Base-by-base conservation (phyloP, 192 early-diverging fungal genomes). In the Jimgerdemannia flammicorona region DNA sequence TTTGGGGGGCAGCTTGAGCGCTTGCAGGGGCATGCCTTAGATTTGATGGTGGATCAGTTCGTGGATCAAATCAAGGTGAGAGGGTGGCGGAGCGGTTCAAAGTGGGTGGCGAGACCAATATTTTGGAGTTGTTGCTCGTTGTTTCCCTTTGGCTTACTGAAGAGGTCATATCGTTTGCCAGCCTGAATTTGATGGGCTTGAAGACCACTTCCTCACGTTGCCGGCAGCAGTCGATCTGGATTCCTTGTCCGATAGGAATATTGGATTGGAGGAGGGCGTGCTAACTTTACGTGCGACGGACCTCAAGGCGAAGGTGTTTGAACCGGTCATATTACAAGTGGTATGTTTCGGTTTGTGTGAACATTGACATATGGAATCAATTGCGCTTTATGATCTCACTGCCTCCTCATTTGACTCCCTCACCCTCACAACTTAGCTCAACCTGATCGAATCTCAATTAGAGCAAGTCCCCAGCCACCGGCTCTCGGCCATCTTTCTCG, bases 401-500 rank as follows among this genome's bases (percentile, higher is more conserved):
- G 19, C 64, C 19, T 65, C 19, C 19, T 19, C 14, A 65, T 65
- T 65, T 65, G 14, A 18, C 29, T 6, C 67, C 19, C 67, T 14
- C 67, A 68, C 19, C 67, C 40, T 4, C 67, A 14, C 40, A 8
- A 68, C 40, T 14, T 68, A 84, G 73, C n/a, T 88, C 11, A 69
- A 70, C 41, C 40, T 88, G 70, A 82, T 88, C 49, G 74, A 83
- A 67, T 42, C 75, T 18, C 87, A 88, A 74, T 77, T 85, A 64
- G 67, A 71, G 40, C 74, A 82, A 49, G 42, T 78, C 14, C 17
- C 72, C 66, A 70, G 79, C 73, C 66, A 80, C 71, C 70, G 70
- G 65, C 44, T 88, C 70, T 40, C 74, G 6, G 78, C 81, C 40
- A 84, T 88, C n/a, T 88, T 88, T 63, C 72, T 88, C 44, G 87